A percentile compares a stretch with the other conserved stretches of the same genome.
These are phyloP conservation scores for Globisporangium apiculatum DNA, from an alignment of 352 stramenopile species.

Conservation along the genomic window DNA sequence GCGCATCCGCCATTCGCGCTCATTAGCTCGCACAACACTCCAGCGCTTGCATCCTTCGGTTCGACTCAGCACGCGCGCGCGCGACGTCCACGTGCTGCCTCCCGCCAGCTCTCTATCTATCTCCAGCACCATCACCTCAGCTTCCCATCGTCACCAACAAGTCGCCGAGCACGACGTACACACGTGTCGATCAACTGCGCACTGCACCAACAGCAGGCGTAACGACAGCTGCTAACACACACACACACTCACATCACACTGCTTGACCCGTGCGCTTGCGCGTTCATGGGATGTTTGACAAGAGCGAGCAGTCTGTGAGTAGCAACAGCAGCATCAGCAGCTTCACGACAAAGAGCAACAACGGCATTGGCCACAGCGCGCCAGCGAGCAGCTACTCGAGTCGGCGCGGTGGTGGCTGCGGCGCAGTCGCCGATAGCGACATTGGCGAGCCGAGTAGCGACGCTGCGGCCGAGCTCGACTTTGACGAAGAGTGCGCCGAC, in stretches of 20 bases:
- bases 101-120: too few species aligned
- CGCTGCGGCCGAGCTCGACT: slow-evolving; percentile 7
- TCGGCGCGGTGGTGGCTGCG: slow-evolving; percentile 4
- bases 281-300: slow-evolving; percentile 45
- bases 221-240: neutral
- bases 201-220: neutral
- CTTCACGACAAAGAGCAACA: slow-evolving; percentile 12
- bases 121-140: too few species aligned
- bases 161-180: too few species aligned
- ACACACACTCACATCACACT: neutral
- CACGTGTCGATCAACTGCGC: too few species aligned
- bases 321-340: slow-evolving; percentile 10
- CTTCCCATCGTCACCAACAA: too few species aligned
- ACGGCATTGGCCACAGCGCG: slow-evolving; percentile 1
- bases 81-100: too few species aligned
- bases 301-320: slow-evolving; percentile 17
- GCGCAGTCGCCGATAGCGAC: slow-evolving; percentile 15
- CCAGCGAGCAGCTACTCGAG: neutral
- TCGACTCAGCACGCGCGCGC: too few species aligned
- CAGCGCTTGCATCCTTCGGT: too few species aligned
- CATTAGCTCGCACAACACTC: too few species aligned
- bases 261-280: neutral
- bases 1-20: too few species aligned
- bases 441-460: neutral
- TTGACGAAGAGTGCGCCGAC: slow-evolving; percentile 33